Base-by-base conservation (phyloP, 2,329 filamentous ascomycete species). In the Paracoccidioides brasiliensis region DNA sequence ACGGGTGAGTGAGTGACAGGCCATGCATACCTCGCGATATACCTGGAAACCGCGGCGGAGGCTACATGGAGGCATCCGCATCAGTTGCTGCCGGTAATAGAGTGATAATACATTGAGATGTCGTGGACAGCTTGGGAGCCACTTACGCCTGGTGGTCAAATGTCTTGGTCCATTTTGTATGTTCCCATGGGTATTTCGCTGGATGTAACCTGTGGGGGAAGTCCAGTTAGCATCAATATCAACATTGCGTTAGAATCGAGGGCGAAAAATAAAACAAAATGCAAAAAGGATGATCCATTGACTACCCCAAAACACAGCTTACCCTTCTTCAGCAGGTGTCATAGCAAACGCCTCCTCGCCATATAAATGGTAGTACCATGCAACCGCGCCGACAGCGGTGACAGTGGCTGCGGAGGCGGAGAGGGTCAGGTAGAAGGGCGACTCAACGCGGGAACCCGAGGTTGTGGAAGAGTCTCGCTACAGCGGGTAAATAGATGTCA, bases 21-120 rank as follows among this genome's bases (percentile, higher is more conserved):
- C 89, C 60, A 90, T 84, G 81, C 93, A 98, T 69, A 98, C 93
- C 78, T 98, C 93, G 66, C 86, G 89, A 81, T 98, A 98, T 71
- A 98, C 93, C 78, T 95, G 90, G 84, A 97, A 98, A 76, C 93
- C 93, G 79, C 93, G 90, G 74, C 93, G 93, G 64, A 98, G 90
- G 67, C 90, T 95, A 64, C 6, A 58, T 35, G 22, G 22, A 22
- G 22, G 22, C 2, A 22, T 22, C 22, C 22, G 22, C 22, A 22
- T 22, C 22, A 22, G 22, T 22, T 22, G 22, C 22, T 22, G 22
- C 22, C 22, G 1, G 22, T 22, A 22, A 22, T 22, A 22, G 1
- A 22, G 22, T 22, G 22, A 22, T 2, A 22, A 51, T 41, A 54
- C 22, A 12, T 32, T 38, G 28, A 43, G 57, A 35, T 41, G 58